phyloP scores from a whole-genome alignment of 495 filamentous ascomycete genomes.

The Lineolata rhizophorae region DNA sequence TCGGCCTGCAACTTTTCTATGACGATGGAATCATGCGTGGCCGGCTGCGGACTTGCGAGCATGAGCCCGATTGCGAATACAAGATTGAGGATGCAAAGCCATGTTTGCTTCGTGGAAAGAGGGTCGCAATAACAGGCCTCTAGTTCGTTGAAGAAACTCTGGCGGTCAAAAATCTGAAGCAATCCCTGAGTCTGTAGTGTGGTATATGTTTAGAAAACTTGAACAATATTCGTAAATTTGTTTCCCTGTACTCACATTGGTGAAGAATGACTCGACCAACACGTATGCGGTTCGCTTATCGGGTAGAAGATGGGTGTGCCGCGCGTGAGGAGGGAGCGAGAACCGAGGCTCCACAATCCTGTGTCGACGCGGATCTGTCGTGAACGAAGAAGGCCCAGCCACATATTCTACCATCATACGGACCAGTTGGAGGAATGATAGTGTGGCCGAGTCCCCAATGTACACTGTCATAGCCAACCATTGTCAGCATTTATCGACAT shows the following conservation, averaged over 20 bases:
- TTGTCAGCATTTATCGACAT: too few relatives aligned
- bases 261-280: conserved; percentile 35
- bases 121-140: conserved; percentile 31
- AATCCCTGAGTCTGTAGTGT: conserved; percentile 29
- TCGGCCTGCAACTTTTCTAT: conserved; percentile 26
- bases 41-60: conserved; percentile 28
- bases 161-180: conserved; percentile 30
- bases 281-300: conserved; percentile 29
- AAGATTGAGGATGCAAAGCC: conserved; percentile 33
- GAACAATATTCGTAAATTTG: not conserved
- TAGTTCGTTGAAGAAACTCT: conserved; percentile 24
- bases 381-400: conserved; percentile 42
- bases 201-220: not conserved
- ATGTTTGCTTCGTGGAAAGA: conserved; percentile 22
- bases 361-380: conserved; percentile 43
- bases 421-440: conserved; percentile 50
- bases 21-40: conserved; percentile 24
- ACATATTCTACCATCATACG: conserved; percentile 49
- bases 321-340: conserved; percentile 22
- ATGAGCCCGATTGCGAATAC: conserved; percentile 36
- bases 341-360: conserved; percentile 42
- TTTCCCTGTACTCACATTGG: conserved; percentile 23
- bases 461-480: conserved; percentile 31
- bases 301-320: conserved; percentile 28
- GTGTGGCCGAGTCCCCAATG: conserved; percentile 49